phyloP scores from a whole-genome alignment of 73 alveolate species.

The Paramecium pentaurelia region DNA sequence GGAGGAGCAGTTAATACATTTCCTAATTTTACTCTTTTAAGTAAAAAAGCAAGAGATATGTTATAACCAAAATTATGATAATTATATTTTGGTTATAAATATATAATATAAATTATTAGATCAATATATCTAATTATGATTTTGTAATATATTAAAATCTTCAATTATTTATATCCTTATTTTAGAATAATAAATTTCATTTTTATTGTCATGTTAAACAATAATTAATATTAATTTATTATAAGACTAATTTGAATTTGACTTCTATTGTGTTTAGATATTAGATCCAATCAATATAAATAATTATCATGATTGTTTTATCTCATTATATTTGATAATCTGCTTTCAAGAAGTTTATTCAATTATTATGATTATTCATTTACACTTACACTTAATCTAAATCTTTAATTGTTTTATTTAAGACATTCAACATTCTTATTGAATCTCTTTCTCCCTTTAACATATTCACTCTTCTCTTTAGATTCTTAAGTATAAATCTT shows the following conservation, averaged over 20 bases:
- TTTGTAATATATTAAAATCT: too few species aligned
- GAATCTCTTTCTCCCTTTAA: background rate
- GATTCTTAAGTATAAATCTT: background rate
- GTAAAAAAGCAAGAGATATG: conserved; percentile 44
- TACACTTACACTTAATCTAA: background rate
- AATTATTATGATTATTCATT: background rate
- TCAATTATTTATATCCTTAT: too few species aligned
- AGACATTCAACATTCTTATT: background rate
- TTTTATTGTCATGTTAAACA: background rate
- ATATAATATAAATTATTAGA: too few species aligned
- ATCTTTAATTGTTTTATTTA: background rate
- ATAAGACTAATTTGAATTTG: background rate
- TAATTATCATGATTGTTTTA: background rate
- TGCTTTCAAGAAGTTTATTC: background rate
- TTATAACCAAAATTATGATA: conserved; percentile 9
- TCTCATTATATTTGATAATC: background rate
- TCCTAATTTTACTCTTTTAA: conserved; percentile 73
- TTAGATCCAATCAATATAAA: background rate
- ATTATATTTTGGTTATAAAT: background rate
- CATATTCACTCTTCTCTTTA: background rate
- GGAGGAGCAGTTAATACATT: conserved; percentile 78
- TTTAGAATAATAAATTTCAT: too few species aligned
- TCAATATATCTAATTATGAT: too few species aligned
- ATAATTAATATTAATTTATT: too few species aligned
- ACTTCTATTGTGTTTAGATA: background rate